These are phyloP conservation scores for Wickerhamiella allomyrinae DNA, from an alignment of 805 yeast species.

Conservation along the genomic window DNA sequence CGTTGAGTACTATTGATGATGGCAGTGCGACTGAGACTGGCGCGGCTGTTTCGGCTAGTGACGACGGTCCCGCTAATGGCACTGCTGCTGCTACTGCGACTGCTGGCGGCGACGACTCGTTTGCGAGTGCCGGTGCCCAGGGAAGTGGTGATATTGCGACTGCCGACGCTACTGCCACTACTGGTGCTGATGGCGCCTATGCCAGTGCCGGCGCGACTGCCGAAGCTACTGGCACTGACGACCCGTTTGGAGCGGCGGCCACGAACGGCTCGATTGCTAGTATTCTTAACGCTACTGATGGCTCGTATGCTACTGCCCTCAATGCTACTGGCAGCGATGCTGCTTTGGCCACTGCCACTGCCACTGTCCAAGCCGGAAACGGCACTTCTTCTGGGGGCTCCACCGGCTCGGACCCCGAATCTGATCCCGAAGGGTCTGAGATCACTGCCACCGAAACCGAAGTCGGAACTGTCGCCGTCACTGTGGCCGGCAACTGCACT, in stretches of 20 bases:
- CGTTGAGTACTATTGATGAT: no score
- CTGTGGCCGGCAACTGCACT: background rate
- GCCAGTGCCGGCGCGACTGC: background rate
- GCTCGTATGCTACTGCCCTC: conserved; percentile 2
- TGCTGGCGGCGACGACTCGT: background rate
- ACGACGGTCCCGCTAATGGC: background rate
- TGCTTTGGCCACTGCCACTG: conserved; percentile 1
- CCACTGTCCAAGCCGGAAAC: background rate
- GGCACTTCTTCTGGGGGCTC: background rate
- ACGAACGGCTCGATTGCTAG: background rate
- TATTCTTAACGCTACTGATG: conserved; percentile 4
- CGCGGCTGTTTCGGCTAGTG: background rate
- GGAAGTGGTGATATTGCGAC: background rate
- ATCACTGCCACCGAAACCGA: no score
- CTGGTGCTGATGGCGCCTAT: background rate
- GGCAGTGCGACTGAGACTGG: background rate
- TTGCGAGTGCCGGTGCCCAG: background rate
- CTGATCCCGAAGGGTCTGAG: no score
- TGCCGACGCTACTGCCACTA: background rate
- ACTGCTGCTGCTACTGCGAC: background rate
- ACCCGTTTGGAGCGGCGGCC: background rate
- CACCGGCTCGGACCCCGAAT: background rate
- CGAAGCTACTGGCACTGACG: background rate
- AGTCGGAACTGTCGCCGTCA: no score
- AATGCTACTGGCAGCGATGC: conserved; percentile 1